Evolutionary conservation across 2,329 filamentous ascomycete genomes (phyloP).

Genomic region (Ramichloridium luteum): DNA sequence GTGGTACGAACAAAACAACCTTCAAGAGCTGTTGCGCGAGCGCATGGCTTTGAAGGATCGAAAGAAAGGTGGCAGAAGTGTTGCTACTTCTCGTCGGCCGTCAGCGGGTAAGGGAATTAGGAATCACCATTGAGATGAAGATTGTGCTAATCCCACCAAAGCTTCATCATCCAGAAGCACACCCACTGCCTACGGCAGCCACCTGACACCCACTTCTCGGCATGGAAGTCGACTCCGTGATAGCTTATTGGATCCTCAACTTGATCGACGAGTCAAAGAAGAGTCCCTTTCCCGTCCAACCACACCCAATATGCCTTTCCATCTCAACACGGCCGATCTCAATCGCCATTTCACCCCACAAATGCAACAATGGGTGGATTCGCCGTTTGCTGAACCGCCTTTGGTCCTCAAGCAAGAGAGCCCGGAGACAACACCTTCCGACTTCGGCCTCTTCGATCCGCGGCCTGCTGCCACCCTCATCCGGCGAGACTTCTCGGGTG

Average conservation of each 20-base stretch:
- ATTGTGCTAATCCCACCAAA: slow-evolving; percentile 5
- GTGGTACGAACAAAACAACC: slow-evolving; percentile 63
- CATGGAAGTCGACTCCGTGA: slow-evolving; percentile 13
- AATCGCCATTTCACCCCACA: slow-evolving; percentile 22
- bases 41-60: slow-evolving; percentile 65
- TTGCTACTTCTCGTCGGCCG: slow-evolving; percentile 8
- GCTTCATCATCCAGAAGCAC: slow-evolving; percentile 16
- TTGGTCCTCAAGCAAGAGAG: slow-evolving; percentile 18
- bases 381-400: slow-evolving; percentile 7
- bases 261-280: slow-evolving; percentile 15
- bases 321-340: slow-evolving; percentile 9
- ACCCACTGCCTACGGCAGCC: slow-evolving; percentile 8
- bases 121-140: slow-evolving; percentile 1
- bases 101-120: slow-evolving; percentile 9
- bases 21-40: slow-evolving; percentile 63
- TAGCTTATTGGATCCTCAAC: slow-evolving; percentile 22
- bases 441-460: slow-evolving; percentile 8
- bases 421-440: slow-evolving; percentile 4
- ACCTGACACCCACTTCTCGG: slow-evolving; percentile 4
- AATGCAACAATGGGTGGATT: slow-evolving; percentile 27
- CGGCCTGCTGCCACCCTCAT: slow-evolving; percentile 1
- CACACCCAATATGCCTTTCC: slow-evolving; percentile 14
- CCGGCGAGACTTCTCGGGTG: slow-evolving; percentile 3
- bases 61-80: slow-evolving; percentile 25
- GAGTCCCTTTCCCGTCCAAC: slow-evolving; percentile 18